Conservation (phyloP, 768 basidiomycete species). For the Hortiboletus campestris region DNA sequence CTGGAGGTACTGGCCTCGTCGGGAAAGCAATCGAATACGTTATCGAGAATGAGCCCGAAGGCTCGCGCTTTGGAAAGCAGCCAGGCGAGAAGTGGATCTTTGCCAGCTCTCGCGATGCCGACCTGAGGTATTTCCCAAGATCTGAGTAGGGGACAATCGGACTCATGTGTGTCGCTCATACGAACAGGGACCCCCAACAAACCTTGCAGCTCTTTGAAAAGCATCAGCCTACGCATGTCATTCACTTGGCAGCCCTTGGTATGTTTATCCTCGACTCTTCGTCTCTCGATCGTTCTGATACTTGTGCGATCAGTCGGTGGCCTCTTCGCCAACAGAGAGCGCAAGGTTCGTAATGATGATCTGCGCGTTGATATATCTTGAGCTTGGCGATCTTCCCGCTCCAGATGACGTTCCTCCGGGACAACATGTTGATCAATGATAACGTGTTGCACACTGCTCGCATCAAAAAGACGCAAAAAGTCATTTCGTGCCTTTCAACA, state of each 20-base stretch:
- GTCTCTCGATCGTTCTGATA: slow-evolving; percentile 6
- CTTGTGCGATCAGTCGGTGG: slow-evolving; percentile 68
- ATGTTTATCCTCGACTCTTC: slow-evolving; percentile 22
- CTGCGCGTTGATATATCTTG: not conserved
- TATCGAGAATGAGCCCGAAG: slow-evolving; percentile 74
- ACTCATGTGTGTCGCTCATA: slow-evolving; percentile 4
- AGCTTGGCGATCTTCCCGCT: not conserved
- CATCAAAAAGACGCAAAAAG: slow-evolving; percentile 62
- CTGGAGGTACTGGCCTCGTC: slow-evolving; percentile 84
- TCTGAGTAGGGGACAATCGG: not conserved
- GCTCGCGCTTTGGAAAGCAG: slow-evolving; percentile 74
- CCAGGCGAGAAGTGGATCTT: slow-evolving; percentile 87
- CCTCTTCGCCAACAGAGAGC: slow-evolving; percentile 93
- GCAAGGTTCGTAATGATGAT: slow-evolving; percentile 55
- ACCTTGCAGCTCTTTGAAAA: slow-evolving; percentile 79
- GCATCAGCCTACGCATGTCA: slow-evolving; percentile 93
- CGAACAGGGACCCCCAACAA: slow-evolving; percentile 61
- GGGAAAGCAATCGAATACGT: slow-evolving; percentile 81
- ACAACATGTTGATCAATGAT: slow-evolving; percentile 95
- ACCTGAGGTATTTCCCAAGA: slow-evolving; percentile 66
- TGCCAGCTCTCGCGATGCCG: slow-evolving; percentile 72
- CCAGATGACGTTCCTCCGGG: slow-evolving; percentile 87
- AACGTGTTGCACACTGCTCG: slow-evolving; percentile 82
- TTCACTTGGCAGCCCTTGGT: slow-evolving; percentile 94
- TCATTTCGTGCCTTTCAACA: slow-evolving; percentile 94